phyloP scores from a whole-genome alignment of 352 stramenopile species.

The Phytophthora pinifolia region DNA sequence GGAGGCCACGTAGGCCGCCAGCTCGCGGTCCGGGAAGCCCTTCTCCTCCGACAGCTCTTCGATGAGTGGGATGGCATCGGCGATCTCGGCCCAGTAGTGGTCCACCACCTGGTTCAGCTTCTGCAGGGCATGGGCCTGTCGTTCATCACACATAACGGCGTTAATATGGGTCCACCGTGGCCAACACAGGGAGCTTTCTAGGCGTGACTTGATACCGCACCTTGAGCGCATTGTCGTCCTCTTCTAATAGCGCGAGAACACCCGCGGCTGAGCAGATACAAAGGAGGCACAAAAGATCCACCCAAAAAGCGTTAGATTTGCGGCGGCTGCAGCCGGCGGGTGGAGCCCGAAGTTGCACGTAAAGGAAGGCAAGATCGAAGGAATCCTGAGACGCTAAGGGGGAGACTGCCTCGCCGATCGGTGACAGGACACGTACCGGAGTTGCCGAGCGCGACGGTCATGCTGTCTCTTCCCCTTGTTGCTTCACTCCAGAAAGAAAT shows the following conservation, averaged over 20 bases:
- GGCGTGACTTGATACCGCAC: slow-evolving; percentile 25
- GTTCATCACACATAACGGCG: slow-evolving; percentile 5
- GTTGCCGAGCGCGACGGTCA: slow-evolving; percentile 54
- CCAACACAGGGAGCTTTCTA: not conserved
- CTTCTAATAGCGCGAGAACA: slow-evolving; percentile 89
- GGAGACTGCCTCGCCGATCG: not conserved
- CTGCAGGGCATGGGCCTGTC: slow-evolving; percentile 87
- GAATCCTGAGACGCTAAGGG: slow-evolving; percentile 1
- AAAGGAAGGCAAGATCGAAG: slow-evolving; percentile 1
- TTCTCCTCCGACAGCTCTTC: slow-evolving; percentile 94
- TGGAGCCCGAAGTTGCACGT: slow-evolving; percentile 9
- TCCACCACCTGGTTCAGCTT: slow-evolving; percentile 93
- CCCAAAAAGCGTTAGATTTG: slow-evolving; percentile 31
- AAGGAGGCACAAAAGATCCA: slow-evolving; percentile 35
- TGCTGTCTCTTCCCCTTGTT: slow-evolving; percentile 38
- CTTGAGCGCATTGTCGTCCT: slow-evolving; percentile 91
- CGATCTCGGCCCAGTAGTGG: slow-evolving; percentile 94
- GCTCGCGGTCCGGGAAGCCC: slow-evolving; percentile 87
- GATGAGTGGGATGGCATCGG: slow-evolving; percentile 90
- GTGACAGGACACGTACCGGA: slow-evolving; percentile 46
- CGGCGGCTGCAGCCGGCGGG: slow-evolving; percentile 1
- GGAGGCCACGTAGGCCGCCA: slow-evolving; percentile 92
- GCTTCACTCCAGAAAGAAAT: slow-evolving; percentile 40
- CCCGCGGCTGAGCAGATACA: slow-evolving; percentile 61
- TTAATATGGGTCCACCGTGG: slow-evolving; percentile 1